phyloP scores from a whole-genome alignment of 2,329 filamentous ascomycete genomes.

The Penicillium sp. region DNA sequence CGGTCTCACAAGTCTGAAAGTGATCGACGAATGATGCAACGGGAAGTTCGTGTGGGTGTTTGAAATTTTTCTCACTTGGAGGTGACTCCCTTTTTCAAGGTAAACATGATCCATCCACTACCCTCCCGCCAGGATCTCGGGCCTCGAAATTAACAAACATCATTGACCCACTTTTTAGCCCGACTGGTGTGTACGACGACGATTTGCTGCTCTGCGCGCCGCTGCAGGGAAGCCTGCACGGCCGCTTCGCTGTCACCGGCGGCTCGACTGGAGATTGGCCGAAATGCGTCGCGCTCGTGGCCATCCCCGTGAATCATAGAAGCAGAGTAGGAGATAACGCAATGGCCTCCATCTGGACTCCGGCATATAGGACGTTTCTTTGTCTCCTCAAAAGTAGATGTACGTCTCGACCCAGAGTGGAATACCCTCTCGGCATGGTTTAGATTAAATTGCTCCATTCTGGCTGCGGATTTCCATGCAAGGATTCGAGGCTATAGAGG shows the following conservation, averaged over 20 bases:
- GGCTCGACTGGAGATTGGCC: conserved; percentile 18
- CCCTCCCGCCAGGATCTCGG: conserved; percentile 10
- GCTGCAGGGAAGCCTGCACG: conserved; percentile 20
- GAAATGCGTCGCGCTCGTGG: conserved; percentile 5
- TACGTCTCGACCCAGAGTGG: neutral
- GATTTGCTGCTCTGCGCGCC: conserved; percentile 20
- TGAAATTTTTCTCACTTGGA: conserved; percentile 11
- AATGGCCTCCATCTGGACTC: neutral
- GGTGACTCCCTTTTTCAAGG: neutral
- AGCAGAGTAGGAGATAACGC: neutral
- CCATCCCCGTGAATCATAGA: conserved; percentile 1
- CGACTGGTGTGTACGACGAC: conserved; percentile 26
- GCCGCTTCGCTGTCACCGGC: conserved; percentile 14
- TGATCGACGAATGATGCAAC: conserved; percentile 23
- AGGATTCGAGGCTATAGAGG: conserved; percentile 19
- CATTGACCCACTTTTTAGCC: conserved; percentile 22
- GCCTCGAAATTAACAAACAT: conserved; percentile 22
- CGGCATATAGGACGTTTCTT: neutral
- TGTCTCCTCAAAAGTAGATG: too few species aligned
- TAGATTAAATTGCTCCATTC: neutral
- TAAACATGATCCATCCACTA: neutral
- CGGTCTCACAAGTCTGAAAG: conserved; percentile 23
- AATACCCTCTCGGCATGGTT: neutral
- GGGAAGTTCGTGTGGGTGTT: conserved; percentile 8
- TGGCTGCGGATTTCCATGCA: conserved; percentile 13